A percentile compares a stretch with the other conserved stretches of the same genome.
These are phyloP conservation scores for Fomitopsis palustris DNA, from an alignment of 1,284 basidiomycete species.

Conservation along the genomic window DNA sequence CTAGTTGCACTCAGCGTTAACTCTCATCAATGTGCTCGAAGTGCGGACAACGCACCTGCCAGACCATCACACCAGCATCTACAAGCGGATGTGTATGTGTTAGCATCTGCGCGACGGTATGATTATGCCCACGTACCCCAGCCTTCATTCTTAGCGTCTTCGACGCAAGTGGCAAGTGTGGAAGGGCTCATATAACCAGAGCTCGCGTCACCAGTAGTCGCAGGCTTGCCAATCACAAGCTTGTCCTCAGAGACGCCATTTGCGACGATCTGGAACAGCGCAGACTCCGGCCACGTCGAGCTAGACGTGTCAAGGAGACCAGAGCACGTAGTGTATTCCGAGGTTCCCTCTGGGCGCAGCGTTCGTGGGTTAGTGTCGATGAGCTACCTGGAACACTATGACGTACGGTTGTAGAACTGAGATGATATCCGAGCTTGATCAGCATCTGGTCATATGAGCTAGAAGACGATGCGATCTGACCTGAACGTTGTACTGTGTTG, in stretches of 20 bases:
- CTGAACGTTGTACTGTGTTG: slow-evolving; percentile 43
- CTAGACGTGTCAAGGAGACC: slow-evolving; percentile 52
- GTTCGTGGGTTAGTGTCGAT: background rate
- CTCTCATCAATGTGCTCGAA: background rate
- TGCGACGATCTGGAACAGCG: slow-evolving; percentile 61
- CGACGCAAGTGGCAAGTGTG: slow-evolving; percentile 51
- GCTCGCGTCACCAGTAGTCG: slow-evolving; percentile 44
- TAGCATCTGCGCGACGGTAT: background rate
- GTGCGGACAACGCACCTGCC: slow-evolving; percentile 21
- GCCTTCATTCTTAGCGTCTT: slow-evolving; percentile 48
- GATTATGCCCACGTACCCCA: slow-evolving; percentile 44
- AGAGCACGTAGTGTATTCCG: slow-evolving; percentile 55
- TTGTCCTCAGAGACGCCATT: slow-evolving; percentile 49
- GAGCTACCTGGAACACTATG: background rate
- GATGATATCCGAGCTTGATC: slow-evolving; percentile 3
- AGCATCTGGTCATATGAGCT: background rate
- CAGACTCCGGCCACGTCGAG: slow-evolving; percentile 44
- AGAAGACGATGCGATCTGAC: slow-evolving; percentile 19
- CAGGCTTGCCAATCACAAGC: slow-evolving; percentile 64
- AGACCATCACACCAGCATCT: slow-evolving; percentile 41
- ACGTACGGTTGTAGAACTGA: slow-evolving; percentile 66
- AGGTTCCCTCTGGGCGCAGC: slow-evolving; percentile 42
- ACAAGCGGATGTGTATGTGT: too few relatives aligned
- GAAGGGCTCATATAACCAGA: slow-evolving; percentile 55
- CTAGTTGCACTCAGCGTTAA: slow-evolving; percentile 19